Conservation (phyloP, 345 rosid genomes). For the Anastatica hierochuntica region DNA sequence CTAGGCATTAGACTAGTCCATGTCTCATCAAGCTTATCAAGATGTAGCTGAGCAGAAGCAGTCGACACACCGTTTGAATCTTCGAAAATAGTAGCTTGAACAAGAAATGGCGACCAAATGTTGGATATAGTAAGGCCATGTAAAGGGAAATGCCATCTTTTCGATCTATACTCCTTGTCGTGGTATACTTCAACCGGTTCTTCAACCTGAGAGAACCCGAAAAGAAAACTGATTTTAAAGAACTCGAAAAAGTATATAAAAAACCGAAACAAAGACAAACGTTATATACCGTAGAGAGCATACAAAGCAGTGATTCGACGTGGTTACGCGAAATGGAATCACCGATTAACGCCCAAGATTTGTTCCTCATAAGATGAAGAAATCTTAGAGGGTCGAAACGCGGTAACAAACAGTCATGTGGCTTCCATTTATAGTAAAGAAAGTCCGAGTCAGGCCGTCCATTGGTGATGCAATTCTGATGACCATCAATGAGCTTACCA, state of each 20-base stretch:
- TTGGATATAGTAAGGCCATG: constrained; percentile 60
- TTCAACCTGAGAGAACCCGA: too few species aligned
- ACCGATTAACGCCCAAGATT: constrained; percentile 77
- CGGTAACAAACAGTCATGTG: constrained; percentile 62
- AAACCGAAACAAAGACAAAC: neutral
- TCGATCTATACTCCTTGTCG: constrained; percentile 65
- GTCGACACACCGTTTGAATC: constrained; percentile 71
- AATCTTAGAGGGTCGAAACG: constrained; percentile 52
- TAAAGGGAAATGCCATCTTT: constrained; percentile 62
- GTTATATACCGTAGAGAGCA: constrained; percentile 72
- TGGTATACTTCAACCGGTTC: constrained; percentile 66
- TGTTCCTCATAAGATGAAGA: constrained; percentile 66
- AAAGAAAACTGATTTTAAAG: too few species aligned
- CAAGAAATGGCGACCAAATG: constrained; percentile 92
- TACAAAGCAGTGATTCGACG: constrained; percentile 74
- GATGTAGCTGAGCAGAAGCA: constrained; percentile 64
- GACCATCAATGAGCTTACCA: constrained; percentile 46
- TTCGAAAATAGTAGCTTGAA: constrained; percentile 80
- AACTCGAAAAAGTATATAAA: neutral
- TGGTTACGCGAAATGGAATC: constrained; percentile 96
- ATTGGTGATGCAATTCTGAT: constrained; percentile 85
- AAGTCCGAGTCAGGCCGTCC: constrained; percentile 76
- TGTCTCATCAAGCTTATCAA: constrained; percentile 67
- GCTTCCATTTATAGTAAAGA: constrained; percentile 87
- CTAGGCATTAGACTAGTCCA: constrained; percentile 47